Conservation (phyloP, 1,284 basidiomycete species). For the Boletus smithii region DNA sequence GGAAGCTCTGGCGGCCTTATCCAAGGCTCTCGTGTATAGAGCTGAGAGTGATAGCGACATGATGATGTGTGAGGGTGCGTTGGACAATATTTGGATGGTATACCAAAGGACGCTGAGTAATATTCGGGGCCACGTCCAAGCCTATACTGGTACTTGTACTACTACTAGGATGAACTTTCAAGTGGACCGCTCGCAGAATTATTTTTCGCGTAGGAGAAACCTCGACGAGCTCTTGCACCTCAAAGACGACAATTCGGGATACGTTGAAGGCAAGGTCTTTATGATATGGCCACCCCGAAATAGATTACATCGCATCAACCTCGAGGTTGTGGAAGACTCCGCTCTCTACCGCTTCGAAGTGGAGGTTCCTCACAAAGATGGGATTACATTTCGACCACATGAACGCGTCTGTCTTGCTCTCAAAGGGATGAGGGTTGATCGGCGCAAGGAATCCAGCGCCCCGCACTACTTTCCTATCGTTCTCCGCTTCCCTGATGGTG, state of each 20-base stretch:
- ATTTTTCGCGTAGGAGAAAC: constrained; percentile 26
- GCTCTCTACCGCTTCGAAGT: constrained; percentile 37
- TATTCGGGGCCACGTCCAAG: too few species aligned
- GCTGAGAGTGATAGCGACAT: constrained; percentile 41
- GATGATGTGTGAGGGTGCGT: too few species aligned
- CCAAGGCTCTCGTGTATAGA: constrained; percentile 46
- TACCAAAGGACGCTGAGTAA: too few species aligned
- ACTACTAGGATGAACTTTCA: constrained; percentile 15
- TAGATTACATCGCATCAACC: constrained; percentile 24
- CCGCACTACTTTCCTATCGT: constrained; percentile 35
- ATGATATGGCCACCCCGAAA: constrained; percentile 42
- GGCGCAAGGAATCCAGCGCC: constrained; percentile 26
- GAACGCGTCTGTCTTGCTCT: constrained; percentile 44
- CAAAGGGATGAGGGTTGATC: constrained; percentile 36
- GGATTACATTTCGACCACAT: constrained; percentile 35
- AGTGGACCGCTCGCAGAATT: constrained; percentile 2
- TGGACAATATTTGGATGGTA: too few species aligned
- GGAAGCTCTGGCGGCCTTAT: constrained; percentile 42
- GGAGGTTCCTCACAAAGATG: constrained; percentile 31
- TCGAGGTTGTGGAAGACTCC: constrained; percentile 25
- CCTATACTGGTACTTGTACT: too few species aligned
- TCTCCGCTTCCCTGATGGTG: constrained; percentile 39
- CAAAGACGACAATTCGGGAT: constrained; percentile 30
- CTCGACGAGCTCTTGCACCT: constrained; percentile 23
- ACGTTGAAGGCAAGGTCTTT: constrained; percentile 39